phyloP scores from a whole-genome alignment of 257 asterid genomes.

The Galeopsis tetrahit region DNA sequence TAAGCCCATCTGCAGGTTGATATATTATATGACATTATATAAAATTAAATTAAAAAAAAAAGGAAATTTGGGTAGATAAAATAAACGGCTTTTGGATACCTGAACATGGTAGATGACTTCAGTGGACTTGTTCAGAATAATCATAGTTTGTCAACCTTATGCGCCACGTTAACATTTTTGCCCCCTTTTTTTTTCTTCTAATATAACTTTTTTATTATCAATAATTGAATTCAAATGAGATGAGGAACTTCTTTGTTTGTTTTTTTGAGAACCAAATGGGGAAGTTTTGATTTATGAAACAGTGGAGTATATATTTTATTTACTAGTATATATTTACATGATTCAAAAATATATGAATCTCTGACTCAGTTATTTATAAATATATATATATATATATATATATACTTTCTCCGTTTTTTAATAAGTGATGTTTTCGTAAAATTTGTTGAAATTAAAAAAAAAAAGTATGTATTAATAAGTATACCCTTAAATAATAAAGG shows the following conservation, averaged over 20 bases:
- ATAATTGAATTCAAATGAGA: constrained; percentile 24
- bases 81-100: constrained; percentile 1
- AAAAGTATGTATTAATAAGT: too few relatives aligned
- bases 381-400: not conserved
- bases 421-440: too few relatives aligned
- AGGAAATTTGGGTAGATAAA: not conserved
- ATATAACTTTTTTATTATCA: not conserved
- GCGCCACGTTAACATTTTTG: constrained; percentile 28
- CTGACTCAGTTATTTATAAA: not conserved
- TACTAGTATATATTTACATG: too few relatives aligned
- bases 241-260: too few relatives aligned
- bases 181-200: not conserved
- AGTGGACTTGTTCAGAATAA: constrained; percentile 36
- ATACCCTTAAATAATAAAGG: too few relatives aligned
- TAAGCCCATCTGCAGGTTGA: constrained; percentile 18
- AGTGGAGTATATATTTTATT: too few relatives aligned
- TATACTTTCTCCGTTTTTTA: too few relatives aligned
- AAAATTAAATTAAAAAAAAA: not conserved
- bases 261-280: too few relatives aligned
- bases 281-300: too few relatives aligned
- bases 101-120: constrained; percentile 26
- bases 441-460: too few relatives aligned
- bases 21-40: not conserved
- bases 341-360: too few relatives aligned
- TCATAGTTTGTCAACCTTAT: constrained; percentile 30